Evolutionary conservation across 2,329 filamentous ascomycete species (phyloP).

Genomic region (Sphaerulina vaccinii): DNA sequence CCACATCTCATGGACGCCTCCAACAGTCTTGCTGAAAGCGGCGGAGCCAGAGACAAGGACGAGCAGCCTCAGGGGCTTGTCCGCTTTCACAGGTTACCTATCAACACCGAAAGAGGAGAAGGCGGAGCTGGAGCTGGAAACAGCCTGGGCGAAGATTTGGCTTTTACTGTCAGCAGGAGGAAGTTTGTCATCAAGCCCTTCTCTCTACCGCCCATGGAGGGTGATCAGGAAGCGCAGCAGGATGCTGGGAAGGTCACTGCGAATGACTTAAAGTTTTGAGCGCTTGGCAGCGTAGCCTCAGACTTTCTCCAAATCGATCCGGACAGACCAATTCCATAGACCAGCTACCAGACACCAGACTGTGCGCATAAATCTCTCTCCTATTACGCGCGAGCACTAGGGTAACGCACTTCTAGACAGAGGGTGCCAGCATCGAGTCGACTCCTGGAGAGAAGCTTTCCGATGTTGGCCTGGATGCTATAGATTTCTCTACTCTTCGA

Average conservation of each 20-base stretch:
- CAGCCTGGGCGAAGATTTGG: constrained; percentile 75
- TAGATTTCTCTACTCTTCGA: no score
- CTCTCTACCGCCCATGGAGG: constrained; percentile 81
- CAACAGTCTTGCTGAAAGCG: constrained; percentile 41
- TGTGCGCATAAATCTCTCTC: no score
- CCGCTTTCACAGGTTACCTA: constrained; percentile 75
- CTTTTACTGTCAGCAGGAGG: constrained; percentile 81
- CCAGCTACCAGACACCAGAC: no score
- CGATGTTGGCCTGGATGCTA: no score
- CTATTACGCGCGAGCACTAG: no score
- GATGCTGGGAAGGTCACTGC: constrained; percentile 51
- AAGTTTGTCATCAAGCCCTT: constrained; percentile 86
- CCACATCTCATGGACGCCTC: constrained; percentile 61
- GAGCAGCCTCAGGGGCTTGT: constrained; percentile 85
- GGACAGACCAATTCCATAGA: no score
- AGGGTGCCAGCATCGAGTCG: no score
- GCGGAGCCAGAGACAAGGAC: constrained; percentile 58
- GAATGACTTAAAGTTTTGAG: constrained; percentile 74
- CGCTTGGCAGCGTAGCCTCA: no score
- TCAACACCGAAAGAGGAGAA: constrained; percentile 85
- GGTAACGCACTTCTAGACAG: no score
- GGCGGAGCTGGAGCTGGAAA: constrained; percentile 64
- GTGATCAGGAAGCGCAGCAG: constrained; percentile 64
- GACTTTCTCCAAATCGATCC: no score
- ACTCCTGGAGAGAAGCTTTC: no score